Evolutionary conservation across 2,329 filamentous ascomycete genomes (phyloP).

Genomic region (Colletotrichum chrysophilum): DNA sequence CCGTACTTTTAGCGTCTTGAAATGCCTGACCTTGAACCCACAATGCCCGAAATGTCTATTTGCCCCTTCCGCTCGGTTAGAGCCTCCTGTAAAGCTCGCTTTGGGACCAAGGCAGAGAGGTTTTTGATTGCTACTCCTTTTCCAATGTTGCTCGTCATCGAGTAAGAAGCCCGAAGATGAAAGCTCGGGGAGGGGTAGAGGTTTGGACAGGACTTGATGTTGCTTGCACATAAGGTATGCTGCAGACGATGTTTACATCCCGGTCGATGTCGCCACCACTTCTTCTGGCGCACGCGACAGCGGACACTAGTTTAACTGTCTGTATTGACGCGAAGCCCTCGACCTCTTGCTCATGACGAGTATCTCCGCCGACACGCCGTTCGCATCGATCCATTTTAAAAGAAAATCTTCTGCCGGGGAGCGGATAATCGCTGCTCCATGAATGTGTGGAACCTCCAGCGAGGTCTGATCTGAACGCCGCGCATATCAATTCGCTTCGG

Average conservation of each 20-base stretch:
- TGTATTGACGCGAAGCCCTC: not conserved
- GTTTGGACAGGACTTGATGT: not conserved
- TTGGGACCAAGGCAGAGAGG: not conserved
- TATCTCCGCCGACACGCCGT: not conserved
- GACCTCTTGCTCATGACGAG: not conserved
- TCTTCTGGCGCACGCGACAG: not conserved
- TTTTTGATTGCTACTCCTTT: not conserved
- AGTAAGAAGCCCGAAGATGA: not conserved
- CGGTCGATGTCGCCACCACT: not conserved
- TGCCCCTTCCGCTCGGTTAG: not conserved
- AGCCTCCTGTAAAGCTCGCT: not conserved
- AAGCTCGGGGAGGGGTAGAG: not conserved
- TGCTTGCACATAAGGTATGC: not conserved
- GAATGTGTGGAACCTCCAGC: not conserved
- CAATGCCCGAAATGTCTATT: not conserved
- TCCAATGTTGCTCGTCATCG: not conserved
- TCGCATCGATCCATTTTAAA: not conserved
- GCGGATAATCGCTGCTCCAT: not conserved
- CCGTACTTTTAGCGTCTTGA: not conserved
- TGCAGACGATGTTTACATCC: not conserved
- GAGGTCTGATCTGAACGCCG: not conserved
- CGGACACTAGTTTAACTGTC: not conserved
- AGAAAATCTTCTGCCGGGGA: not conserved
- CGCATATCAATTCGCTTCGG: not conserved
- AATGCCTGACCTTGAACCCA: not conserved